These are phyloP conservation scores for Penicillium expansum DNA, from an alignment of 2,329 filamentous ascomycete species.

Conservation along the genomic window DNA sequence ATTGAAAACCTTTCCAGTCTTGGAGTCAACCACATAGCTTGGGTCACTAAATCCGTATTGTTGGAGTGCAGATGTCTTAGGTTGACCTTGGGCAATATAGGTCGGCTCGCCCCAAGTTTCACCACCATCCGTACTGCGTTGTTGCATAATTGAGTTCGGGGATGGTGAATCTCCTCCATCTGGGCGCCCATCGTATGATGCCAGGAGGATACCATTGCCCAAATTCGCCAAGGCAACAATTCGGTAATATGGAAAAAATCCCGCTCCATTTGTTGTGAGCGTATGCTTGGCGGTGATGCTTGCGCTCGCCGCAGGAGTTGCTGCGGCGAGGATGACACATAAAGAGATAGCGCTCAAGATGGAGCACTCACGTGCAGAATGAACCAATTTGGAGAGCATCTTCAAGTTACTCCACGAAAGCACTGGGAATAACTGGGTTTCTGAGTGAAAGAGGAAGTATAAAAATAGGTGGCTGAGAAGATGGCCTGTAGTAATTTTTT, in stretches of 20 bases:
- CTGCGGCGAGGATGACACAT: not conserved
- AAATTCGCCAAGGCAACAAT: not conserved
- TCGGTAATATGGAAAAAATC: not conserved
- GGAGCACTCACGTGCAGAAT: not conserved
- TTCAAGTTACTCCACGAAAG: not conserved
- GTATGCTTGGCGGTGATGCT: not conserved
- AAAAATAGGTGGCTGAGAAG: too few species aligned
- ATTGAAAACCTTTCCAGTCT: not conserved
- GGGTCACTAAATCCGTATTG: not conserved
- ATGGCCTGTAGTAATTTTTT: too few species aligned
- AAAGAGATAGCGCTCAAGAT: not conserved
- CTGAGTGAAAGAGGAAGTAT: too few species aligned
- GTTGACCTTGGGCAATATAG: not conserved
- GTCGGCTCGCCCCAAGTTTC: not conserved
- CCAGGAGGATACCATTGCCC: not conserved
- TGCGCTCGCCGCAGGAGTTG: not conserved
- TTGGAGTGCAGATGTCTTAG: not conserved
- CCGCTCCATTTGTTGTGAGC: not conserved
- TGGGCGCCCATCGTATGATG: not conserved
- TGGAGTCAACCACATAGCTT: not conserved
- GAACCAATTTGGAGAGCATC: not conserved
- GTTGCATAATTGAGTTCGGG: not conserved
- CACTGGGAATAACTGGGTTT: too few species aligned
- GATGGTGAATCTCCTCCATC: not conserved
- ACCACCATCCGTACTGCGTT: not conserved